A percentile compares a stretch with the other conserved stretches of the same genome.
These are phyloP conservation scores for Gracilaria vermiculophylla DNA, from an alignment of 23 red algal species.

Conservation along the genomic window DNA sequence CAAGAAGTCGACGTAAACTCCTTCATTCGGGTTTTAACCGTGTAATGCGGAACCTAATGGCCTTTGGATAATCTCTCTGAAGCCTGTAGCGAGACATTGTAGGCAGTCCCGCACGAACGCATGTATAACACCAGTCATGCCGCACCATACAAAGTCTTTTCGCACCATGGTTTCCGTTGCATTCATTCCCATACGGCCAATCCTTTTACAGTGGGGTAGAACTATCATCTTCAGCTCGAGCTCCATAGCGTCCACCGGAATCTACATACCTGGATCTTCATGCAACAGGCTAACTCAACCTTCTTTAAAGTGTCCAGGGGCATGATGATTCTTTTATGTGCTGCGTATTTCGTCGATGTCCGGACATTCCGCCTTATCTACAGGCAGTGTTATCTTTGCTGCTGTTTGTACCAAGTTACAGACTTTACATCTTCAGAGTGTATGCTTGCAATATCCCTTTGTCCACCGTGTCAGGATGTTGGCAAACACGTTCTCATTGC, in stretches of 20 bases:
- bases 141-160: constrained; percentile 18
- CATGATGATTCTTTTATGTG: background rate
- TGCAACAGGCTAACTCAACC: background rate
- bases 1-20: constrained; percentile 47
- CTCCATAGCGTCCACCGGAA: constrained; percentile 10
- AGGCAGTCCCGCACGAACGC: constrained; percentile 34
- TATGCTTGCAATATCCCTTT: constrained; percentile 18
- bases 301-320: background rate
- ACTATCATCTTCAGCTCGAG: constrained; percentile 4
- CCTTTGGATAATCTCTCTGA: background rate
- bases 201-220: background rate
- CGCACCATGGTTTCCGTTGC: constrained; percentile 9
- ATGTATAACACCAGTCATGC: constrained; percentile 5
- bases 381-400: background rate
- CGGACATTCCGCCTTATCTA: constrained; percentile 31
- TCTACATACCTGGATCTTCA: background rate
- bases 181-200: constrained; percentile 15
- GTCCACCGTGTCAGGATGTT: constrained; percentile 52
- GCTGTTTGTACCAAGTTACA: background rate
- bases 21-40: constrained; percentile 35
- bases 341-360: background rate
- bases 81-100: constrained; percentile 10
- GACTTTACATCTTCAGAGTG: background rate
- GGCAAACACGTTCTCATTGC: constrained; percentile 23
- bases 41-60: constrained; percentile 7